A percentile compares a stretch with the other conserved stretches of the same genome.
Evolutionary conservation across 2,329 filamentous ascomycete species (phyloP).

Genomic region (Chaetomiaceae sp.): DNA sequence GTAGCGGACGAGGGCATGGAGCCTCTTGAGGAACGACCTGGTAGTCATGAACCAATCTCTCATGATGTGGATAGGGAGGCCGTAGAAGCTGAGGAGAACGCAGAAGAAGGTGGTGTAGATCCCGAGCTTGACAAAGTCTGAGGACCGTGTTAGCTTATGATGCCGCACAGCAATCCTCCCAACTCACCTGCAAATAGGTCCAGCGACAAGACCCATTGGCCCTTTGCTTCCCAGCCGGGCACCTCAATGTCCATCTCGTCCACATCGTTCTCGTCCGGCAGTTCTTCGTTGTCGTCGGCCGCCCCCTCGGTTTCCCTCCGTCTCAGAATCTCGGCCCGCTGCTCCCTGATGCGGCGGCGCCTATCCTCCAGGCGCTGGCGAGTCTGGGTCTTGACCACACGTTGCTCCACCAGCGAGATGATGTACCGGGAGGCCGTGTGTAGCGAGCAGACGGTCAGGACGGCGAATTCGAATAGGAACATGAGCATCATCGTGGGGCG

Average conservation of each 20-base stretch:
- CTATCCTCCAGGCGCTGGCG: slow-evolving; percentile 62
- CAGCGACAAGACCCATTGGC: slow-evolving; percentile 83
- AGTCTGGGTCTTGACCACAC: slow-evolving; percentile 71
- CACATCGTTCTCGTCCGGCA: slow-evolving; percentile 62
- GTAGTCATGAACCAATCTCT: slow-evolving; percentile 92
- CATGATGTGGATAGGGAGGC: slow-evolving; percentile 93
- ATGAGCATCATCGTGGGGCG: slow-evolving; percentile 99
- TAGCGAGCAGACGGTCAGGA: slow-evolving; percentile 73
- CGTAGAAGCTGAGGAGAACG: slow-evolving; percentile 90
- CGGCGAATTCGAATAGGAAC: slow-evolving; percentile 97
- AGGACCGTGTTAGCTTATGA: neutral
- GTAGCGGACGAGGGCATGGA: slow-evolving; percentile 86
- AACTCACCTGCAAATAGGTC: slow-evolving; percentile 73
- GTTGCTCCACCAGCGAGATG: slow-evolving; percentile 72
- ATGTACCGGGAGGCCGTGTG: slow-evolving; percentile 76
- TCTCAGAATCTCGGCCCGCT: slow-evolving; percentile 49
- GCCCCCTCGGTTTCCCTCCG: slow-evolving; percentile 44
- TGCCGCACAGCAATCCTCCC: neutral
- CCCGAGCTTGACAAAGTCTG: slow-evolving; percentile 84
- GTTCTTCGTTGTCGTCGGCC: slow-evolving; percentile 43
- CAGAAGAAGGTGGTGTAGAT: slow-evolving; percentile 91
- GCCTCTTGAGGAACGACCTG: slow-evolving; percentile 81
- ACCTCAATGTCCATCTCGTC: slow-evolving; percentile 95
- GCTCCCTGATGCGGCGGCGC: slow-evolving; percentile 61
- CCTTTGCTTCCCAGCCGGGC: slow-evolving; percentile 93